These are phyloP conservation scores for Cadophora gregata DNA, from an alignment of 2,329 filamentous ascomycete species.

Conservation along the genomic window DNA sequence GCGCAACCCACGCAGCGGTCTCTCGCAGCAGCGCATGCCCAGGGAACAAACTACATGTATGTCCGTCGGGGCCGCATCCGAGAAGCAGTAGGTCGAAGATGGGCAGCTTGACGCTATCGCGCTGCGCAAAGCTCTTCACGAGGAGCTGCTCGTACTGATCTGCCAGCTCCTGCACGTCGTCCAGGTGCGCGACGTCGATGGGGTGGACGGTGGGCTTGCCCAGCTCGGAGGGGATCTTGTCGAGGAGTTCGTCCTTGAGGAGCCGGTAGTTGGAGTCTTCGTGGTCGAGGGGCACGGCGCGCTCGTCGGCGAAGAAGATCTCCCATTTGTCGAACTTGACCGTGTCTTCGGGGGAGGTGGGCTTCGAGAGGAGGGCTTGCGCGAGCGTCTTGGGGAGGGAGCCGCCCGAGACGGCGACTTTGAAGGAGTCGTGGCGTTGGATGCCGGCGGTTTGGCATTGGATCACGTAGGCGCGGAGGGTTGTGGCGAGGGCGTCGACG, in stretches of 20 bases:
- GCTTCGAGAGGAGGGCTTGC: slow-evolving; percentile 73
- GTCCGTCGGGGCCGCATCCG: slow-evolving; percentile 93
- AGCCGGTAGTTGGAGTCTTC: slow-evolving; percentile 93
- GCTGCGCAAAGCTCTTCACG: slow-evolving; percentile 83
- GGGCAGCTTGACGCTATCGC: slow-evolving; percentile 92
- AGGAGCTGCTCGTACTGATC: slow-evolving; percentile 92
- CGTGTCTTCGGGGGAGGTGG: slow-evolving; percentile 59
- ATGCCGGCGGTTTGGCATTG: slow-evolving; percentile 81
- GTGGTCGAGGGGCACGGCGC: slow-evolving; percentile 89
- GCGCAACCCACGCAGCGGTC: slow-evolving; percentile 87
- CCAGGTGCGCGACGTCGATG: slow-evolving; percentile 70
- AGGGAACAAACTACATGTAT: slow-evolving; percentile 97
- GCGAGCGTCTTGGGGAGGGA: slow-evolving; percentile 90
- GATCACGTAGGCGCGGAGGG: slow-evolving; percentile 83
- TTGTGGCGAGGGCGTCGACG: slow-evolving; percentile 72
- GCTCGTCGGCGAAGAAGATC: slow-evolving; percentile 98
- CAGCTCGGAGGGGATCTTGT: slow-evolving; percentile 77
- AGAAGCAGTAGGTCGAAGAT: slow-evolving; percentile 94
- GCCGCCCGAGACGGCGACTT: slow-evolving; percentile 90
- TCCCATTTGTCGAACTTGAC: slow-evolving; percentile 89
- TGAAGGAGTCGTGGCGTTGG: slow-evolving; percentile 82
- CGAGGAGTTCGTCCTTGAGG: slow-evolving; percentile 84
- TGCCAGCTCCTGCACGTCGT: slow-evolving; percentile 89
- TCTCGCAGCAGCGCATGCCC: slow-evolving; percentile 87
- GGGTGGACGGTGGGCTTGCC: slow-evolving; percentile 74